Evolutionary conservation across 108 stramenopile genomes (phyloP).

Genomic region (Skeletonema tropicum): DNA sequence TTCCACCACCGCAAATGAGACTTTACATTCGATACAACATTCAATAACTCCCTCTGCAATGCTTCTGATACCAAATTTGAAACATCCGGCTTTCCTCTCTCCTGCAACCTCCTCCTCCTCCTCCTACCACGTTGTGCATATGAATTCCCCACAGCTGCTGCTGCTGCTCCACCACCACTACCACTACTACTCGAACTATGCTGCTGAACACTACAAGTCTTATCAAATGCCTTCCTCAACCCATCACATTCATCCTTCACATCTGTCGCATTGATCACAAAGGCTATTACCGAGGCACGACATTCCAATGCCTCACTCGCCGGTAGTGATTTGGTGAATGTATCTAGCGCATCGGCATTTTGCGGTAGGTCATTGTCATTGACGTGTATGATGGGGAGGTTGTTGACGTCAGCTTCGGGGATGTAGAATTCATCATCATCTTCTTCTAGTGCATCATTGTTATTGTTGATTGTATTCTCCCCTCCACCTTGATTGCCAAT

Average conservation of each 20-base stretch:
- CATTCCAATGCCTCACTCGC: conserved; percentile 31
- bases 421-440: conserved; percentile 2
- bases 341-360: conserved; percentile 41
- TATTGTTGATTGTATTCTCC: neutral
- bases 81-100: conserved; percentile 24
- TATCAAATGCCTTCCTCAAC: conserved; percentile 79
- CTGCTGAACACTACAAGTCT: conserved; percentile 60
- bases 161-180: neutral
- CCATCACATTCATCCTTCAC: conserved; percentile 89
- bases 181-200: conserved; percentile 3
- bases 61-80: conserved; percentile 6
- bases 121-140: conserved; percentile 4
- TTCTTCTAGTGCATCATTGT: conserved; percentile 1
- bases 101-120: conserved; percentile 35
- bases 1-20: neutral
- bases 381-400: conserved; percentile 19
- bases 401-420: neutral
- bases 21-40: neutral
- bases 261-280: conserved; percentile 90
- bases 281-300: conserved; percentile 69
- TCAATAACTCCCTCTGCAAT: conserved; percentile 15
- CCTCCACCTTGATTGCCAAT: neutral
- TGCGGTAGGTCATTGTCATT: conserved; percentile 24
- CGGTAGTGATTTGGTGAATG: conserved; percentile 23
- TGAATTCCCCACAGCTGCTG: neutral